phyloP scores from a whole-genome alignment of 805 yeast genomes.

The Candida khao-thaluensis region DNA sequence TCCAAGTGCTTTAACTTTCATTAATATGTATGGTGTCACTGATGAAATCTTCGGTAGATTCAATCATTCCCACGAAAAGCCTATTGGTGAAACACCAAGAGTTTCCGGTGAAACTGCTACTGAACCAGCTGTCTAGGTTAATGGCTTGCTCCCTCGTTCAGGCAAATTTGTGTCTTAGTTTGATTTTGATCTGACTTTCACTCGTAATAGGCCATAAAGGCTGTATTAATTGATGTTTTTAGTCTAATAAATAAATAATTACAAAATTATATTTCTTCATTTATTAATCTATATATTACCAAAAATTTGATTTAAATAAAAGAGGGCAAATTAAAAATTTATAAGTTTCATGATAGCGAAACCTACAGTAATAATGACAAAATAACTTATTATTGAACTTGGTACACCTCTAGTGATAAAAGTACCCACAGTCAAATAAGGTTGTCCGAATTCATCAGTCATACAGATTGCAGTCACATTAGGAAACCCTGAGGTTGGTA shows the following conservation, averaged over 20 bases:
- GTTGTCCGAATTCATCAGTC: slow-evolving; percentile 88
- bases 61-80: slow-evolving; percentile 7
- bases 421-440: slow-evolving; percentile 81
- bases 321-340: slow-evolving; percentile 29
- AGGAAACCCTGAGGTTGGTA: slow-evolving; percentile 97
- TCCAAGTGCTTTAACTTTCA: slow-evolving; percentile 38
- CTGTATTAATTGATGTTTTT: slow-evolving; percentile 1
- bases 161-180: too few relatives aligned
- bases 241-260: slow-evolving; percentile 1
- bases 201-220: slow-evolving; percentile 3
- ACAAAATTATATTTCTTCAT: too few relatives aligned
- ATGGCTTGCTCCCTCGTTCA: too few relatives aligned
- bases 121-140: too few relatives aligned
- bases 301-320: too few relatives aligned
- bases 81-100: slow-evolving; percentile 27
- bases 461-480: slow-evolving; percentile 95
- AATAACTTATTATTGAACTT: slow-evolving; percentile 71
- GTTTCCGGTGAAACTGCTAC: slow-evolving; percentile 45
- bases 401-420: slow-evolving; percentile 93
- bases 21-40: slow-evolving; percentile 24
- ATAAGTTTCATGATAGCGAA: slow-evolving; percentile 60
- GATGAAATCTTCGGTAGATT: slow-evolving; percentile 25
- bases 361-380: slow-evolving; percentile 75
- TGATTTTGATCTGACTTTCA: too few relatives aligned
- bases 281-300: too few relatives aligned